Percentiles rank a stretch among this genome's conserved stretches.
Conservation (phyloP, 2,329 filamentous ascomycete genomes). For the Fragosphaeria purpurea region DNA sequence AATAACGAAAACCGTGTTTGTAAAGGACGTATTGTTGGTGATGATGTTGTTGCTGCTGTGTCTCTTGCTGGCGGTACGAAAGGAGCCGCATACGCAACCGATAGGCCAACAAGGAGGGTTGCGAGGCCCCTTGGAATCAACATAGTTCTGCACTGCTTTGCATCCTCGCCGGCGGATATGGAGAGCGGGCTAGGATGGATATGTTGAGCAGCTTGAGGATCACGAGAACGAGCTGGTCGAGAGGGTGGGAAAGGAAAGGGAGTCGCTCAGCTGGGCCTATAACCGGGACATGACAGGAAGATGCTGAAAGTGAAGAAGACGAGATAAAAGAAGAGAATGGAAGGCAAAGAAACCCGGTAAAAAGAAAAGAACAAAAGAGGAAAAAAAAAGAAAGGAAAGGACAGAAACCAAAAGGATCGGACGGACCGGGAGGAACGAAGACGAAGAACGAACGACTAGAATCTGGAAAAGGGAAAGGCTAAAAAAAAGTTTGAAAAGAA, state of each 20-base stretch:
- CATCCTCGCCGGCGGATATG: conserved; percentile 9
- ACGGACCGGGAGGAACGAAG: no score
- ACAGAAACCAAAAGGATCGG: no score
- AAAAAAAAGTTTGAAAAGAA: no score
- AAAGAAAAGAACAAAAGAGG: background rate
- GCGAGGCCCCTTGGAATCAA: conserved; percentile 14
- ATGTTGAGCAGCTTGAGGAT: no score
- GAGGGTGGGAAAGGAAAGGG: background rate
- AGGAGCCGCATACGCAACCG: background rate
- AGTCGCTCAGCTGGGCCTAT: background rate
- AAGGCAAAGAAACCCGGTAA: background rate
- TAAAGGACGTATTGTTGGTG: no score
- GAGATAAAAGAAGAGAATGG: background rate
- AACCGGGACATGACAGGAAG: background rate
- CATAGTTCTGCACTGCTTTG: conserved; percentile 15
- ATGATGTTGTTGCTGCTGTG: background rate
- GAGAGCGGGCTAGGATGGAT: background rate
- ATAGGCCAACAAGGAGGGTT: conserved; percentile 14
- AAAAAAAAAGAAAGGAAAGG: no score
- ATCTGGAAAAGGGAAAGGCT: background rate
- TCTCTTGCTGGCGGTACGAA: background rate
- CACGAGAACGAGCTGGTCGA: no score
- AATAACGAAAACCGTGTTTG: no score
- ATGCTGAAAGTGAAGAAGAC: background rate
- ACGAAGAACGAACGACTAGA: background rate